These are phyloP conservation scores for Exophiala xenobiotica DNA, from an alignment of 2,329 filamentous ascomycete species.

Conservation along the genomic window DNA sequence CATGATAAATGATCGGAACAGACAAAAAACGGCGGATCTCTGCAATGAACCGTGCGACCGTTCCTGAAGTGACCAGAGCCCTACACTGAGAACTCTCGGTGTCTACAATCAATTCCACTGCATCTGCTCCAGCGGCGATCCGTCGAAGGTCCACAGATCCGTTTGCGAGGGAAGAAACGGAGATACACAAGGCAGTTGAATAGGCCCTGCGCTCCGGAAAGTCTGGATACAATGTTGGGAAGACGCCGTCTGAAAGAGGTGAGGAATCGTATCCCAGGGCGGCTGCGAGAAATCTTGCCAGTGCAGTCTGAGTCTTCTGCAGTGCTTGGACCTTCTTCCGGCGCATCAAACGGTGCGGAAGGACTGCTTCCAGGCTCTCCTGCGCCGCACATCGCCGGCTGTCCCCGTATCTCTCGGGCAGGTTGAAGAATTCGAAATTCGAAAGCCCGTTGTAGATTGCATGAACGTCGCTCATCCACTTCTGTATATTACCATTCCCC, in stretches of 20 bases:
- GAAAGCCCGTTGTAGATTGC: constrained; percentile 61
- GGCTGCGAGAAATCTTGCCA: constrained; percentile 42
- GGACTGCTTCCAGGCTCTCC: constrained; percentile 8
- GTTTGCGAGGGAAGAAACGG: not conserved
- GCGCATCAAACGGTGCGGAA: constrained; percentile 40
- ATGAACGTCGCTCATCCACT: not conserved
- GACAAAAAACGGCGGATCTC: constrained; percentile 57
- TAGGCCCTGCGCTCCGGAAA: not conserved
- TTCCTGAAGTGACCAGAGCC: too few species aligned
- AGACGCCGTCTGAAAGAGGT: constrained; percentile 40
- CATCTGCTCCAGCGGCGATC: constrained; percentile 60
- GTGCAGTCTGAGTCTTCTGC: not conserved
- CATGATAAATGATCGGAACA: constrained; percentile 57
- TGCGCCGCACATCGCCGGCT: constrained; percentile 43
- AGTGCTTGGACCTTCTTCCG: not conserved
- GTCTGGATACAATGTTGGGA: not conserved
- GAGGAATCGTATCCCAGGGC: constrained; percentile 49
- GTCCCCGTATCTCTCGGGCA: constrained; percentile 33
- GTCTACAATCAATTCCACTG: too few species aligned
- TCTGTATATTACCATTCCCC: constrained; percentile 43
- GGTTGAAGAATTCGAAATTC: constrained; percentile 47
- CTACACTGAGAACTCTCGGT: too few species aligned
- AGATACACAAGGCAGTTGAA: too few species aligned
- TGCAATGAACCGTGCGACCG: constrained; percentile 49
- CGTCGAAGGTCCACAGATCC: constrained; percentile 53